Base-by-base conservation (phyloP, 495 filamentous ascomycete species). In the Penicillium odoratum region DNA sequence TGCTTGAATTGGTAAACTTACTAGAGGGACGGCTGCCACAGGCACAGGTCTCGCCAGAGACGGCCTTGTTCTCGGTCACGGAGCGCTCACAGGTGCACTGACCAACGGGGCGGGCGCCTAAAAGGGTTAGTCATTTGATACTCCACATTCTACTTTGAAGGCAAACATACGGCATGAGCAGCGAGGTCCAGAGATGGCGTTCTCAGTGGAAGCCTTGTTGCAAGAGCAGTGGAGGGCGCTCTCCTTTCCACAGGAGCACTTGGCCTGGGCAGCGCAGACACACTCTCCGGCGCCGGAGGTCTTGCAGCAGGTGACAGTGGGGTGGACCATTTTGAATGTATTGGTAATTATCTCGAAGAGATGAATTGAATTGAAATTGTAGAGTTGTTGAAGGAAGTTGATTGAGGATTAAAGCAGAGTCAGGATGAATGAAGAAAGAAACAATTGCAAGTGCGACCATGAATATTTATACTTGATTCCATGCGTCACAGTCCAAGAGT, bases 161-260 rank as follows among this genome's bases (percentile, higher is more conserved):
- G 25, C 58, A 67, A 58, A 81, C 82, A 60, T 81, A 86, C 90
- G 82, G 77, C 92, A 97, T 26, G 89, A 92, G 81, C 92, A 97
- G 52, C 91, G 79, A 26, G 91, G 79, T n/a, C 90, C 91, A 4
- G 75, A 70, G 29, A 87, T 57, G 4, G 70, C 67, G 78, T 97
- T 97, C 82, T 98, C 93, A 4, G 80, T 71, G 3, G 80, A 60
- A 7, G 92, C 84, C 70, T 89, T 91, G 69, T 85, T 86, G 78
- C 93, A 98, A 54, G 77, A 86, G 81, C 93, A 98, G 68, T 90
- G 80, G 55, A 96, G 83, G 44, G 93, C 93, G 7, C 83, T 83
- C 66, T 93, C 82, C 77, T 93, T 82, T 62, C 93, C 93, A 68
- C 93, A 98, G 15, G 91, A 93, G 83, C 93, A 97, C 61, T 73